Conservation (phyloP, 75 land plant genomes). For the Isoetes taiwanensis region DNA sequence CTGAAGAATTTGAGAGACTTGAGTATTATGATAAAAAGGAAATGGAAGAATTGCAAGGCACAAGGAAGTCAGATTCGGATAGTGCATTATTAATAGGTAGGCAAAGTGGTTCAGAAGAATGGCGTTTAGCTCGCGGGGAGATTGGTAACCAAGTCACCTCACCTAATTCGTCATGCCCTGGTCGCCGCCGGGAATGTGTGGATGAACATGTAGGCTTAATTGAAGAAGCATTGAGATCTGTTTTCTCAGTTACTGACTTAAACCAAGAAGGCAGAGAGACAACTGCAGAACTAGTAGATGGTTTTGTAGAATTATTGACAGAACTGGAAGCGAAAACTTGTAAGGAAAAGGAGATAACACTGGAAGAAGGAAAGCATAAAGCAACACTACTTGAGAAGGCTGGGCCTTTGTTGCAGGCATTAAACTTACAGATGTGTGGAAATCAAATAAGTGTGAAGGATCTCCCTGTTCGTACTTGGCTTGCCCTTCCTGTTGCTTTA, state of each 20-base stretch:
- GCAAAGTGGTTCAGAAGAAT: slow-evolving; percentile 75
- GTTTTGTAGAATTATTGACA: slow-evolving; percentile 27
- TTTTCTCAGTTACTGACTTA: slow-evolving; percentile 17
- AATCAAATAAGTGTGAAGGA: slow-evolving; percentile 14
- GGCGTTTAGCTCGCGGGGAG: slow-evolving; percentile 76
- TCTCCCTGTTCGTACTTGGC: slow-evolving; percentile 46
- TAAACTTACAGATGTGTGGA: slow-evolving; percentile 24
- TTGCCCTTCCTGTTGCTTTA: slow-evolving; percentile 54
- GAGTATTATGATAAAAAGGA: slow-evolving; percentile 45
- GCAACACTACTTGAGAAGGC: slow-evolving; percentile 18
- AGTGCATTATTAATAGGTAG: slow-evolving; percentile 57
- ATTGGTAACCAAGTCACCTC: slow-evolving; percentile 17
- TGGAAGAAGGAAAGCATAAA: slow-evolving; percentile 12
- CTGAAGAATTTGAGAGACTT: slow-evolving; percentile 22
- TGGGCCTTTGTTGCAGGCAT: slow-evolving; percentile 28
- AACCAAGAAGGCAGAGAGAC: slow-evolving; percentile 4
- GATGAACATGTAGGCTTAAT: slow-evolving; percentile 59
- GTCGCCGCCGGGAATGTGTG: slow-evolving; percentile 49
- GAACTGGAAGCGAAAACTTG: slow-evolving; percentile 41
- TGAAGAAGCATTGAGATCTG: slow-evolving; percentile 30
- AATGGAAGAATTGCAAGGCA: slow-evolving; percentile 30
- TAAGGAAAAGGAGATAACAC: slow-evolving; percentile 20
- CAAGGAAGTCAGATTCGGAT: slow-evolving; percentile 11
- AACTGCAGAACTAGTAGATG: slow-evolving; percentile 21
- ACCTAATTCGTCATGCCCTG: slow-evolving; percentile 21